Evolutionary conservation across 805 yeast genomes (phyloP), one percentile per base, ranked within the genome.

Genomic region (Yarrowia sp.): DNA sequence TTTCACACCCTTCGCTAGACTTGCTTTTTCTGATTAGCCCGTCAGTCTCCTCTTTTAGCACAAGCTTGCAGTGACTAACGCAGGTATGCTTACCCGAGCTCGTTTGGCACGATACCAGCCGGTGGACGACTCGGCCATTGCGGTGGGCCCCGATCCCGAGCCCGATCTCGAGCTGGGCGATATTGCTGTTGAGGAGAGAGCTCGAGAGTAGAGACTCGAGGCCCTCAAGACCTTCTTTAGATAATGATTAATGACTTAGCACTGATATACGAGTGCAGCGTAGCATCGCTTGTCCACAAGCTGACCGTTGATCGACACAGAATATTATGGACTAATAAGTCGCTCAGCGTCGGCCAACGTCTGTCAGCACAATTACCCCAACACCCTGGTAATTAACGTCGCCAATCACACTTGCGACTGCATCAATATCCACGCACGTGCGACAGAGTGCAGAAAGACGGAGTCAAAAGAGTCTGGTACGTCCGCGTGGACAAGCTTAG

Each of bases 1-100:
- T 26, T 26, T 26, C 32, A 26, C 32, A 26, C 32, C 32, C 32
- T 26, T 26, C 32, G 32, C 3, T 5, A 10, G 50, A 11, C 11
- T 32, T 49, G 40, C 40, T 49, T 49, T 49, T 49, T 48, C n/a
- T 48, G 36, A 12, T 26, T 46, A 11, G 15, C 50, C 22, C 26
- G 5, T 48, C 16, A 5, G 38, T 9, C 58, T 26, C 16, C 19
- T n/a, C 35, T 7, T 52, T 49, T 26, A 32, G 53, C 36, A 32
- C 38, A 32, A 15, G 16, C 55, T 32, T 32, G 40, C 55, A 32
- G 40, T 42, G n/a, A 69, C 36, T 19, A 19, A 55, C 50, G 14
- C 56, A 72, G 75, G 75, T 14, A 70, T 73, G 73, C 73, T 73
- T 40, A 75, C 72, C 15, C 73, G 75, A 11, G 71, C 69, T 56